These are phyloP conservation scores for Cercospora zeina DNA, from an alignment of 2,329 filamentous ascomycete genomes.

Conservation along the genomic window DNA sequence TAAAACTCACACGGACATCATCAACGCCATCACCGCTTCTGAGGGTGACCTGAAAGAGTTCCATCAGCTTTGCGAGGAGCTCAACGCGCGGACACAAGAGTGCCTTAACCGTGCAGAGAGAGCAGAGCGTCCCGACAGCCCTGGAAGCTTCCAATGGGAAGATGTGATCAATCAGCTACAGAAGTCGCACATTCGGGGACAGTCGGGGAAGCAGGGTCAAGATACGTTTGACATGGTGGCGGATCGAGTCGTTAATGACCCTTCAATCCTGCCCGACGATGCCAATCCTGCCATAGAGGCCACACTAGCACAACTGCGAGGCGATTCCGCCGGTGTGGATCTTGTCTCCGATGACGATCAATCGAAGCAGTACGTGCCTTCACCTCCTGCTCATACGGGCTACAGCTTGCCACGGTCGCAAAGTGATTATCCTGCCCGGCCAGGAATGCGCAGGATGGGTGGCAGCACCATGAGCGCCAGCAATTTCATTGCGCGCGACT, in stretches of 20 bases:
- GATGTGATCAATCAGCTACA: conserved; percentile 53
- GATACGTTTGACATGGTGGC: conserved; percentile 32
- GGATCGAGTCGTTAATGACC: conserved; percentile 36
- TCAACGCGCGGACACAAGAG: conserved; percentile 52
- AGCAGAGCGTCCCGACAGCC: conserved; percentile 53
- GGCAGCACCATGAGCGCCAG: conserved; percentile 21
- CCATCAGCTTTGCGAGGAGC: conserved; percentile 51
- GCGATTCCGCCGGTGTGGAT: conserved; percentile 24
- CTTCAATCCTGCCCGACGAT: conserved; percentile 34
- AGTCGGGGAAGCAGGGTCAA: conserved; percentile 28
- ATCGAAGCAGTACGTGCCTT: conserved; percentile 24
- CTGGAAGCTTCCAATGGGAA: conserved; percentile 54
- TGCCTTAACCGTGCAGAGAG: conserved; percentile 55
- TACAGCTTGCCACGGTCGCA: conserved; percentile 21
- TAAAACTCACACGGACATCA: conserved; percentile 39
- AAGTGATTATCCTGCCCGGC: conserved; percentile 27
- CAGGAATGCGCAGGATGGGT: conserved; percentile 30
- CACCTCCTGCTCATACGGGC: conserved; percentile 15
- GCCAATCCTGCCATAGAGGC: conserved; percentile 35
- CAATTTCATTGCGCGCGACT: conserved; percentile 27
- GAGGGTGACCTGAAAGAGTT: conserved; percentile 53
- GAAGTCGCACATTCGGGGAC: conserved; percentile 32
- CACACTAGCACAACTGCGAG: conserved; percentile 27
- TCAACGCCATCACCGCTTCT: conserved; percentile 35
- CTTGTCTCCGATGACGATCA: conserved; percentile 28